Conservation (phyloP, 148 eudicot genomes). For the Heliosperma pusillum region DNA sequence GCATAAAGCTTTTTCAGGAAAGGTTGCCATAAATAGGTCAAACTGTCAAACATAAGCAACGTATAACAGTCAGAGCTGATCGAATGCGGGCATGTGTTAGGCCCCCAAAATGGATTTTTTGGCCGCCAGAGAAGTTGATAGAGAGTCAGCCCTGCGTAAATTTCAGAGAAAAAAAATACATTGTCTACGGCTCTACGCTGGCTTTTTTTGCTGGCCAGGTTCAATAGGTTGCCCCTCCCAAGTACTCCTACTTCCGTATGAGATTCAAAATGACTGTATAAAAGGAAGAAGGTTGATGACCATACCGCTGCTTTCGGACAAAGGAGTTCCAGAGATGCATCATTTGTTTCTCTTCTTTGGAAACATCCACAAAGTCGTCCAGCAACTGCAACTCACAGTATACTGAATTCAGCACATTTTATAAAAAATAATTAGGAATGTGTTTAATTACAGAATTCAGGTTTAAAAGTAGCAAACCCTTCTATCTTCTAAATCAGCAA, state of each 20-base stretch:
- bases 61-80: too few species aligned
- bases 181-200: too few species aligned
- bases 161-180: too few species aligned
- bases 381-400: conserved; percentile 62
- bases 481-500: conserved; percentile 94
- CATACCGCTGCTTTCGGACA: conserved; percentile 86
- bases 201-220: too few species aligned
- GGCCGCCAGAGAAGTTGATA: too few species aligned
- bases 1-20: too few species aligned
- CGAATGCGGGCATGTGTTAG: too few species aligned
- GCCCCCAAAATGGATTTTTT: too few species aligned
- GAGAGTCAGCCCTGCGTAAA: too few species aligned
- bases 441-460: neutral
- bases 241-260: neutral
- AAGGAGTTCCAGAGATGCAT: conserved; percentile 99
- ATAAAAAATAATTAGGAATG: neutral
- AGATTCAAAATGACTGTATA: neutral
- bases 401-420: neutral
- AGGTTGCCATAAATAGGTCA: too few species aligned
- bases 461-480: conserved; percentile 52
- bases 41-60: too few species aligned
- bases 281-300: neutral
- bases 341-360: conserved; percentile 83
- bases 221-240: too few species aligned
- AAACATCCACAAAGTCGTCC: conserved; percentile 96